These are phyloP conservation scores for Ophiobolus disseminans DNA, from an alignment of 2,329 filamentous ascomycete genomes.

Conservation along the genomic window DNA sequence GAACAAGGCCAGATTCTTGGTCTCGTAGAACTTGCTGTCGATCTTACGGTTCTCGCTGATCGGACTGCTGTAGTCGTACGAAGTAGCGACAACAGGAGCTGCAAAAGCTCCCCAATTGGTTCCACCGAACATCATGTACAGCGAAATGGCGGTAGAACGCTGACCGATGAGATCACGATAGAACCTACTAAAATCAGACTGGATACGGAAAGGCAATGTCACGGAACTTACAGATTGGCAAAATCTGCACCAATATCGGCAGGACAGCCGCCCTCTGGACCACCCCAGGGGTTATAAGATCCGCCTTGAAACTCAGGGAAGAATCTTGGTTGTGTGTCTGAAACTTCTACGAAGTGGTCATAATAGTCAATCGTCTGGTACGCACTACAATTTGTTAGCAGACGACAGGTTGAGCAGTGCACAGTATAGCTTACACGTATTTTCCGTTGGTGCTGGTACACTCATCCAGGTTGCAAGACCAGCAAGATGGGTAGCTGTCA, in stretches of 20 bases:
- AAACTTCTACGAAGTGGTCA: slow-evolving; percentile 54
- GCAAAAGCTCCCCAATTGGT: slow-evolving; percentile 69
- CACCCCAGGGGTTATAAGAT: slow-evolving; percentile 68
- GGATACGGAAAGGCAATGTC: background rate
- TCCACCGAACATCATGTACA: slow-evolving; percentile 72
- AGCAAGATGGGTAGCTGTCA: slow-evolving; percentile 64
- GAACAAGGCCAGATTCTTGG: slow-evolving; percentile 67
- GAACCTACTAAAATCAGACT: slow-evolving; percentile 48
- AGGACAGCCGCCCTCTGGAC: slow-evolving; percentile 63
- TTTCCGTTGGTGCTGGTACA: slow-evolving; percentile 67
- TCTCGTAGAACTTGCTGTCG: slow-evolving; percentile 68
- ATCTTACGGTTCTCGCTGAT: slow-evolving; percentile 66
- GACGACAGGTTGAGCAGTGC: background rate
- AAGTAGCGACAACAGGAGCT: slow-evolving; percentile 64
- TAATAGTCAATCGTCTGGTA: slow-evolving; percentile 60
- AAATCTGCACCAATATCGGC: slow-evolving; percentile 65
- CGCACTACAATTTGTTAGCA: slow-evolving; percentile 47
- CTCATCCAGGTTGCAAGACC: slow-evolving; percentile 68
- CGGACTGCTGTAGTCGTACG: slow-evolving; percentile 69
- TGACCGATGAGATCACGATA: slow-evolving; percentile 69
- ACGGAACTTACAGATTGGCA: slow-evolving; percentile 57
- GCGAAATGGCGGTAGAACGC: slow-evolving; percentile 64
- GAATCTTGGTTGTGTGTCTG: slow-evolving; percentile 59
- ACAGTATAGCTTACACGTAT: slow-evolving; percentile 17
- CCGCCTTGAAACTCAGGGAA: slow-evolving; percentile 68